Conservation (phyloP, 1,139 yeast genomes). For the Protomyces inundatus region DNA sequence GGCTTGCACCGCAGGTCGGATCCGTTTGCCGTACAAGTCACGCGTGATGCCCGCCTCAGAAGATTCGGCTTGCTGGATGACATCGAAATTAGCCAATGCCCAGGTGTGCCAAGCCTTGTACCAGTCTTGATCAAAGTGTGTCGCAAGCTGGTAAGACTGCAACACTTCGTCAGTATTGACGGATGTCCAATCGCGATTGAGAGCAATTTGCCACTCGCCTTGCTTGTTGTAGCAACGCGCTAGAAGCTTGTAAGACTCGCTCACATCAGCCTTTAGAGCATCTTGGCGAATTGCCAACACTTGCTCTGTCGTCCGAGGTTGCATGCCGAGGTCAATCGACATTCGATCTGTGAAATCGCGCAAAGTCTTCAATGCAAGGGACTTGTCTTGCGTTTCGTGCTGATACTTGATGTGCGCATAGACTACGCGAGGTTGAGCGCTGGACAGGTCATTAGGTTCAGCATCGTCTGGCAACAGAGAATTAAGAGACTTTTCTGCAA, state of each 20-base stretch:
- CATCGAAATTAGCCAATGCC: conserved; percentile 97
- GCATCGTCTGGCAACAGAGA: conserved; percentile 52
- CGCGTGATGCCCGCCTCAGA: conserved; percentile 33
- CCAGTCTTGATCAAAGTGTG: conserved; percentile 90
- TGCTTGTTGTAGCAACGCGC: conserved; percentile 95
- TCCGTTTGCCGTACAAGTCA: conserved; percentile 35
- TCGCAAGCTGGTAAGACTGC: conserved; percentile 87
- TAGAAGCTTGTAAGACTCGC: conserved; percentile 75
- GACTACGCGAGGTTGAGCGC: conserved; percentile 68
- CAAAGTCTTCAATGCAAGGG: conserved; percentile 78
- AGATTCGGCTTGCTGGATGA: conserved; percentile 56
- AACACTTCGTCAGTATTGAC: conserved; percentile 60
- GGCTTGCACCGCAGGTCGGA: conserved; percentile 44
- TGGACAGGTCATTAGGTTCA: conserved; percentile 9
- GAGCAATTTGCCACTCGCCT: conserved; percentile 94
- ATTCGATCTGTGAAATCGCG: conserved; percentile 86
- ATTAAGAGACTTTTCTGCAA: conserved; percentile 88
- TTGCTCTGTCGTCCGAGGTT: conserved; percentile 39
- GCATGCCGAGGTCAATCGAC: conserved; percentile 79
- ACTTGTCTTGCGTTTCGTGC: conserved; percentile 93
- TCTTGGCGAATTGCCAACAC: conserved; percentile 15
- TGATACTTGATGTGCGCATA: conserved; percentile 93
- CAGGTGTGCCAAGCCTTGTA: conserved; percentile 99
- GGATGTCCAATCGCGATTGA: conserved; percentile 72
- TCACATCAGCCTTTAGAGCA: conserved; percentile 38